A percentile compares a stretch with the other conserved stretches of the same genome.
Evolutionary conservation across 306 rosid genomes (phyloP).

Genomic region (Cucurbita ficifolia): DNA sequence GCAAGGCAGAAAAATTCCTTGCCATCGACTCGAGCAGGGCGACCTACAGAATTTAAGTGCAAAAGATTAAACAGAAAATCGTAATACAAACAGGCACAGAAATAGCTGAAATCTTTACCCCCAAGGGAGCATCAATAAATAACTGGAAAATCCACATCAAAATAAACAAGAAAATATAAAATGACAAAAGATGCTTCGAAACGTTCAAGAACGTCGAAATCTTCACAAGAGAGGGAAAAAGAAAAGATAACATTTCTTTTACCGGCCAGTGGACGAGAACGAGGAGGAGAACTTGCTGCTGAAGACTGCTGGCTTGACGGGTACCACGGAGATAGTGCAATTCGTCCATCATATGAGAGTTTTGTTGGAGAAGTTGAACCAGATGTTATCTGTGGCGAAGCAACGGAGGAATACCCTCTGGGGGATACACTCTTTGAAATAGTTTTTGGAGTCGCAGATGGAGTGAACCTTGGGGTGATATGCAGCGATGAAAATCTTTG

Average conservation of each 20-base stretch:
- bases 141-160: background rate
- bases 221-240: background rate
- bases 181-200: background rate
- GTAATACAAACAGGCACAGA: background rate
- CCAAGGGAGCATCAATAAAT: background rate
- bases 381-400: slow-evolving; percentile 51
- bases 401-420: slow-evolving; percentile 50
- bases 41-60: slow-evolving; percentile 35
- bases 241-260: background rate
- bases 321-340: slow-evolving; percentile 64
- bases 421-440: slow-evolving; percentile 72
- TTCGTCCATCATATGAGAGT: slow-evolving; percentile 43
- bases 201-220: background rate
- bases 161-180: background rate
- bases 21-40: slow-evolving; percentile 87
- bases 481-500: slow-evolving; percentile 68
- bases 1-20: slow-evolving; percentile 97
- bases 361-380: slow-evolving; percentile 73
- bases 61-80: background rate
- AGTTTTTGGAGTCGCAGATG: slow-evolving; percentile 78
- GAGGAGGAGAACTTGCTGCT: slow-evolving; percentile 94
- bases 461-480: slow-evolving; percentile 84
- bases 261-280: slow-evolving; percentile 53
- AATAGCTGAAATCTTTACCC: background rate
- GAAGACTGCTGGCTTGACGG: slow-evolving; percentile 98